Evolutionary conservation across 1,139 yeast species (phyloP), one percentile per base, ranked within the genome.

Genomic region (Kodamaea ohmeri): DNA sequence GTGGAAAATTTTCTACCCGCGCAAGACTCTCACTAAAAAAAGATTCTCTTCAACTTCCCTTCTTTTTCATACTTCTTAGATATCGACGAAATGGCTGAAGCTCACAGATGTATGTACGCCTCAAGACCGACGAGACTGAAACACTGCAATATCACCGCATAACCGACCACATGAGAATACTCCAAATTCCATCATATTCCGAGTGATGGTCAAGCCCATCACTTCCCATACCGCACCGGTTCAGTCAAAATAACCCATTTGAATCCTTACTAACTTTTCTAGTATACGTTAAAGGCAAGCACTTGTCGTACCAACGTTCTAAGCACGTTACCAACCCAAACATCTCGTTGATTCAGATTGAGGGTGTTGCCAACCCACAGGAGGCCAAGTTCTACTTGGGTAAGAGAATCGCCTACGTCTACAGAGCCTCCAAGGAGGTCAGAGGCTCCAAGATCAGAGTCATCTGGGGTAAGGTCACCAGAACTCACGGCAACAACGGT

Each of bases 251-350:
- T n/a, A n/a, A n/a, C n/a, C n/a, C n/a, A n/a, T 20, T 20, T 6
- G 22, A 33, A 26, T 19, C 21, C 12, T 32, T 72, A 74, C 80
- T 72, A 73, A 73, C 78, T 44, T 9, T 25, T 55, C 44, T 71
- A 87, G 96, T 92, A 80, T 92, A 92, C 96, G 97, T 92, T 78
- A 92, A 90, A 84, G 98, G 97, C 78, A 92, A 90, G 84, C 97
- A 92, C 86, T 73, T 92, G 71, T 90, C 97, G 65, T 92, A 90
- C 95, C 97, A 92, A 82, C 94, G 98, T 80, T 89, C 97, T 64
- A 92, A 92, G 89, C 83, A 83, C 76, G 89, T 85, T 69, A 88
- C 85, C 85, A 87, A 92, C 95, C 97, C 98, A 73, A 85, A 87
- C 80, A 87, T 86, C 64, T 92, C 98, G 56, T 82, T 92, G 76